These are phyloP conservation scores for cucumber (Cucumis sativus) DNA, from an alignment of 306 rosid genomes.

Conservation along the genomic window DNA sequence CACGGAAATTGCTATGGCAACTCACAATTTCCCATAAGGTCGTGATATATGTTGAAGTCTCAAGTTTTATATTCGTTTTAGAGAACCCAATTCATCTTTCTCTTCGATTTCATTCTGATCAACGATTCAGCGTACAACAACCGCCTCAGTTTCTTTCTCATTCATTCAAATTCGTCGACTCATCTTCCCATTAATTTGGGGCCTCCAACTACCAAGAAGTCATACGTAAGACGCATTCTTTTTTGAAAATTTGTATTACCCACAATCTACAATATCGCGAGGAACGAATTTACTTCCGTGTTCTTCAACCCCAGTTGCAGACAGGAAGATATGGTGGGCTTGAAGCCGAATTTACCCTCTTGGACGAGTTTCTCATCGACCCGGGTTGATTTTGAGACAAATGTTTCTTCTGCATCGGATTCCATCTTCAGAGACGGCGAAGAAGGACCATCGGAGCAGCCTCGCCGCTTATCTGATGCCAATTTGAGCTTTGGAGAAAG, in stretches of 20 bases:
- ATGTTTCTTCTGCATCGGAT: slow-evolving; percentile 19
- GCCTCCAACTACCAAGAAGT: background rate
- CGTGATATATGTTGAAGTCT: background rate
- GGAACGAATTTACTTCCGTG: background rate
- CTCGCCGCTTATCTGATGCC: slow-evolving; percentile 18
- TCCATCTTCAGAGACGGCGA: slow-evolving; percentile 8
- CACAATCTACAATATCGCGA: background rate
- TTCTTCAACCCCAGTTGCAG: background rate
- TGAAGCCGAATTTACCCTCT: slow-evolving; percentile 27
- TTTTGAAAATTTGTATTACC: background rate
- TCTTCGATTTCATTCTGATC: background rate
- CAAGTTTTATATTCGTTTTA: background rate
- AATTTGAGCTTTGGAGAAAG: slow-evolving; percentile 49
- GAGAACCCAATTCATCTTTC: background rate
- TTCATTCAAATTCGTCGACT: background rate
- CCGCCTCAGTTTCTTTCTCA: background rate
- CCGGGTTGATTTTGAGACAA: slow-evolving; percentile 30
- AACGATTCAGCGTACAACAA: background rate
- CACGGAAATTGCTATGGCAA: background rate
- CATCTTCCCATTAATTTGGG: background rate
- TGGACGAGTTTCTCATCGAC: slow-evolving; percentile 30
- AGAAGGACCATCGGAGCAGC: slow-evolving; percentile 1
- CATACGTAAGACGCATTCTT: background rate
- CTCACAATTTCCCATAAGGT: background rate
- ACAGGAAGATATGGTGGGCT: slow-evolving; percentile 23